Base-by-base conservation (phyloP, 192 early-diverging fungal genomes). In the Linnemannia zychae region DNA sequence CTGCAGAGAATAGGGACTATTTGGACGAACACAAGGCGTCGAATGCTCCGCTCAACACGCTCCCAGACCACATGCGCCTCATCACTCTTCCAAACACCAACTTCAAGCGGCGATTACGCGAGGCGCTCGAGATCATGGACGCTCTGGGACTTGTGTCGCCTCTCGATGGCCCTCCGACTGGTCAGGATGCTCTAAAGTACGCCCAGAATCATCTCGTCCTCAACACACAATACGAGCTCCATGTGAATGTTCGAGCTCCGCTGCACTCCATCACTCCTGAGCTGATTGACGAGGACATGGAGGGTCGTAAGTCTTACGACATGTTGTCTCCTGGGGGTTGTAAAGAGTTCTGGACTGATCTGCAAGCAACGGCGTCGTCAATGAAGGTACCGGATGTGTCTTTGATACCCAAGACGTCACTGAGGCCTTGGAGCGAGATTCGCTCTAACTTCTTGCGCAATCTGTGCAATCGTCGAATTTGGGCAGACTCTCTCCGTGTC, bases 271-370 rank as follows among this genome's bases (percentile, higher is more conserved):
- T 52, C n/a, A 28, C 47, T 1, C 78, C 83, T 2, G 69, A 85
- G 16, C 28, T 72, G 1, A n/a, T 85, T 6, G 78, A 85, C 2
- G 18, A 67, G 0, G 52, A 76, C 38, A 38, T 85, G 6, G 60
- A 17, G 2, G 38, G 52, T 16, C 67, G 83, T 28, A 85, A 79
- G 47, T 13, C 65, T 34, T 85, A 85, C 74, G 67, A 40, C n/a
- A 38, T 85, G 5, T n/a, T 75, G 34, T 36, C 49, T 17, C 49
- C 38, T 13, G 52, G 67, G 24, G 77, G 79, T 12, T 85, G 83
- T 31, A 79, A 34, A 34, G 77, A 75, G 4, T 85, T 85, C 33
- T 85, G 83, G 83, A 67, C 76, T 47, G 83, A 85, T 76, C 83
- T 85, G 7, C 83, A 85, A 40, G 7, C 77, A 1, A 85, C 57